These are phyloP conservation scores for Ophiostoma populinum DNA, from an alignment of 2,329 filamentous ascomycete genomes.

Conservation along the genomic window DNA sequence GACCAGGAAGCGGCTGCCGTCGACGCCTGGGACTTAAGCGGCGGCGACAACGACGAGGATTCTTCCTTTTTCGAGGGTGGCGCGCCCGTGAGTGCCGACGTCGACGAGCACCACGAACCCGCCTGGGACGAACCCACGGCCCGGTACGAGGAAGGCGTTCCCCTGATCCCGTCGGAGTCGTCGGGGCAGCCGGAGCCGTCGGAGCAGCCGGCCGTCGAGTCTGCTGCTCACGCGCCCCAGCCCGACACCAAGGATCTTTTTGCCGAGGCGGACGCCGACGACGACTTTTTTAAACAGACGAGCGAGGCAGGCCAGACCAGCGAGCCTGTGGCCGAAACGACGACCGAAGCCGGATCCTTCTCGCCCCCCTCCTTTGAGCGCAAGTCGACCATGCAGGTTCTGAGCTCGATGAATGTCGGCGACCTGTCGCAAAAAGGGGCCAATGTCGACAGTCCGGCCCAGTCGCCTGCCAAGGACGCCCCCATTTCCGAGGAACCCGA, in stretches of 20 bases:
- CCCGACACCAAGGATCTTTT: constrained; percentile 16
- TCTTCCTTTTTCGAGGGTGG: constrained; percentile 13
- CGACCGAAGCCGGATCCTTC: background rate
- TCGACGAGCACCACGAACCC: constrained; percentile 22
- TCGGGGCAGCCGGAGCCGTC: background rate
- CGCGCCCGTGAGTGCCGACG: constrained; percentile 21
- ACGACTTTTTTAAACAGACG: constrained; percentile 46
- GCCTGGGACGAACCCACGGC: constrained; percentile 31
- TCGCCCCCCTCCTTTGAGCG: constrained; percentile 4
- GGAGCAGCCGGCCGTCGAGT: constrained; percentile 2
- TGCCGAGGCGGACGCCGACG: constrained; percentile 31
- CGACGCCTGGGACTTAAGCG: constrained; percentile 3
- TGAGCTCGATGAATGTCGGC: constrained; percentile 30
- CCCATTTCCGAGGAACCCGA: constrained; percentile 6
- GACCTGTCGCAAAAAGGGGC: constrained; percentile 12
- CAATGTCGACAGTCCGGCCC: constrained; percentile 6
- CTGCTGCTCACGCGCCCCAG: background rate
- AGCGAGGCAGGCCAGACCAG: constrained; percentile 16
- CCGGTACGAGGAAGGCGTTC: constrained; percentile 53
- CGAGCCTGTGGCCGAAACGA: no score
- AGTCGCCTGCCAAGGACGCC: constrained; percentile 10
- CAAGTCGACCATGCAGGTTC: constrained; percentile 31
- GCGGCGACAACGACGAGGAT: background rate
- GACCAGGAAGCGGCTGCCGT: background rate
- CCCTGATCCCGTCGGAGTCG: constrained; percentile 27